Percentiles rank a stretch among this genome's conserved stretches.
These are phyloP conservation scores for Pseudopyricularia javanii DNA, from an alignment of 2,329 filamentous ascomycete genomes.

Conservation along the genomic window DNA sequence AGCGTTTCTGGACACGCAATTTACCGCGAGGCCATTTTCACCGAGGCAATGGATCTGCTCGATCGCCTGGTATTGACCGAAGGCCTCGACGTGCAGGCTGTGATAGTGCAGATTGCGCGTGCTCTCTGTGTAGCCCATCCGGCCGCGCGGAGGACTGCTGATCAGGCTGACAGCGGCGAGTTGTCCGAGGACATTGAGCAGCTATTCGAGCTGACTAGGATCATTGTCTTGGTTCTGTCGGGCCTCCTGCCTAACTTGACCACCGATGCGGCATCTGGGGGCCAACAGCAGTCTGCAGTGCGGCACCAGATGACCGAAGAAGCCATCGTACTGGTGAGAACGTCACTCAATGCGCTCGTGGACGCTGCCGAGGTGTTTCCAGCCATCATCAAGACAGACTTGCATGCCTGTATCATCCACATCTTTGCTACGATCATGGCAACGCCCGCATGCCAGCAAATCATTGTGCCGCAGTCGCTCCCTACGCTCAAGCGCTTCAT, in stretches of 20 bases:
- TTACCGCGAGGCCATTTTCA: constrained; percentile 90
- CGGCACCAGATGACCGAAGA: constrained; percentile 79
- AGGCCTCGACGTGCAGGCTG: constrained; percentile 72
- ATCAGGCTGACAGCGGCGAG: constrained; percentile 44
- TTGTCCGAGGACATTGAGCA: constrained; percentile 96
- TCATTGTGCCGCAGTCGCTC: constrained; percentile 79
- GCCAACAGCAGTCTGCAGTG: constrained; percentile 18
- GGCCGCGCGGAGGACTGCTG: constrained; percentile 55
- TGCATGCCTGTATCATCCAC: constrained; percentile 93
- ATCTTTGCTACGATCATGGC: constrained; percentile 90
- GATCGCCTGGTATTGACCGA: constrained; percentile 89
- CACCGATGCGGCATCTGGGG: constrained; percentile 38
- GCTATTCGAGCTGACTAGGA: constrained; percentile 89
- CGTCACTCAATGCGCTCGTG: constrained; percentile 76
- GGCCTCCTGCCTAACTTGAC: constrained; percentile 75
- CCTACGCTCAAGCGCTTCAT: constrained; percentile 90
- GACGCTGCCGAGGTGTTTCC: constrained; percentile 95
- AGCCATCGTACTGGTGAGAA: constrained; percentile 65
- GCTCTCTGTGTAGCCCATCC: constrained; percentile 86
- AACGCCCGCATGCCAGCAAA: constrained; percentile 74
- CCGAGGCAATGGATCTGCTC: constrained; percentile 91
- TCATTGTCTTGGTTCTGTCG: constrained; percentile 86
- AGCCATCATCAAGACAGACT: constrained; percentile 86
- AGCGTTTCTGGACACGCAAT: constrained; percentile 94
- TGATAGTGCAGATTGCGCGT: constrained; percentile 88